A percentile compares a stretch with the other conserved stretches of the same genome.
Conservation (phyloP, 148 eudicot genomes). For the Fagopyrum tataricum region DNA sequence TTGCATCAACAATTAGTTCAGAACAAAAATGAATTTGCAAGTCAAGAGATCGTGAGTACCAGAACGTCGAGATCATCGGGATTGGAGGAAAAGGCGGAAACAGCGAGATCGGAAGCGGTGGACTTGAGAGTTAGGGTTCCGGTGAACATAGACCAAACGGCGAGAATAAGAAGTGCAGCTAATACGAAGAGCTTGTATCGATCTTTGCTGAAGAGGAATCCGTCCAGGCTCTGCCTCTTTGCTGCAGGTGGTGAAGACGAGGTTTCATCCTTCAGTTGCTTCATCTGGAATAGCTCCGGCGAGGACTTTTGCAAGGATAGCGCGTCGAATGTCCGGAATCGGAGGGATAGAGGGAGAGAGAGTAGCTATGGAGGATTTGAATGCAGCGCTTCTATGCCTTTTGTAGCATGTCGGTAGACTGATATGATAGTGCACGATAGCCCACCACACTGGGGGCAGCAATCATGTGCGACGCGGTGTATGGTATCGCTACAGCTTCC, state of each 20-base stretch:
- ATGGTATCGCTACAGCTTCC: neutral
- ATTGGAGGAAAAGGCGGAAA: slow-evolving; percentile 8
- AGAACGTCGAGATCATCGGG: slow-evolving; percentile 19
- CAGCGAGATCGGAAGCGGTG: slow-evolving; percentile 22
- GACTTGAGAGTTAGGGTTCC: slow-evolving; percentile 55
- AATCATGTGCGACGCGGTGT: neutral
- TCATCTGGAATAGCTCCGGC: neutral
- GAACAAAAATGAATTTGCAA: neutral
- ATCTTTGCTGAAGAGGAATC: slow-evolving; percentile 22
- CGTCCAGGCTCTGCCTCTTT: neutral
- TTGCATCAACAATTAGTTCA: neutral
- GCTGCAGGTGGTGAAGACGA: neutral
- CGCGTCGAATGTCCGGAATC: neutral
- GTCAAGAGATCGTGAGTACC: neutral
- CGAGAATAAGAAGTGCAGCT: slow-evolving; percentile 40
- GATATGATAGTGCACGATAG: neutral
- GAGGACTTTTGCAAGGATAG: neutral
- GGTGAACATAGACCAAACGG: slow-evolving; percentile 62
- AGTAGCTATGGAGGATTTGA: neutral
- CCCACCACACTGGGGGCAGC: neutral
- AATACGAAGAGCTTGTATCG: slow-evolving; percentile 51
- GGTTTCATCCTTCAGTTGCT: neutral
- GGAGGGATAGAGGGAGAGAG: neutral
- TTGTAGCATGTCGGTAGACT: neutral
- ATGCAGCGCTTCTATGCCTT: too few species aligned